phyloP scores from a whole-genome alignment of 331 rosid species.

The Spiraea crenata region DNA sequence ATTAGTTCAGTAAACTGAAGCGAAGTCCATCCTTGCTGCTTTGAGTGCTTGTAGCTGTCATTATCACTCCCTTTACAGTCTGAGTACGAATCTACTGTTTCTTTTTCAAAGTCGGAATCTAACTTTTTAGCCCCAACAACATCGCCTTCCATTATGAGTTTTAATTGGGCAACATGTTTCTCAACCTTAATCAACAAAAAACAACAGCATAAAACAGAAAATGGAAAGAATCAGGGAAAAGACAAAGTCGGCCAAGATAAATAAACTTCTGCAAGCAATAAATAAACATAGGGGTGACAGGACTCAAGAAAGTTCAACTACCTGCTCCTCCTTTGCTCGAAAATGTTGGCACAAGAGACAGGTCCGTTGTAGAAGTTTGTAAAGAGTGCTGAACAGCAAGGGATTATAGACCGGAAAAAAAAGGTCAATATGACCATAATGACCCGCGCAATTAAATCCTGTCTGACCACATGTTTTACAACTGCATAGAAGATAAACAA shows the following conservation, averaged over 20 bases:
- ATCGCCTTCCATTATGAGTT: conserved; percentile 68
- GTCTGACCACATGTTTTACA: conserved; percentile 69
- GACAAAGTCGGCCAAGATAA: conserved; percentile 7
- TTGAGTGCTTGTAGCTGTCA: conserved; percentile 22
- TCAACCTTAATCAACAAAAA: conserved; percentile 56
- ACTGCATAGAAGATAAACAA: conserved; percentile 49
- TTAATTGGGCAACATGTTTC: conserved; percentile 46
- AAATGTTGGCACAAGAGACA: conserved; percentile 69
- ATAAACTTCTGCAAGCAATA: conserved; percentile 16
- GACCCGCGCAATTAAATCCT: conserved; percentile 61
- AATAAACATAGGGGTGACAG: neutral
- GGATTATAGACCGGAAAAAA: conserved; percentile 69
- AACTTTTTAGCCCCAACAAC: conserved; percentile 51
- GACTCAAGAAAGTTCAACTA: conserved; percentile 25
- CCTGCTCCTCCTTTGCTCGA: conserved; percentile 38
- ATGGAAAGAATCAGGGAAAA: neutral
- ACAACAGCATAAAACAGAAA: conserved; percentile 12
- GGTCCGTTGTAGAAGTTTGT: conserved; percentile 46
- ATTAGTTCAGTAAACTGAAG: conserved; percentile 72
- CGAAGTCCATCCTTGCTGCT: conserved; percentile 64
- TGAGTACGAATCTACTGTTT: conserved; percentile 19
- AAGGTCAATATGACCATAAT: conserved; percentile 86
- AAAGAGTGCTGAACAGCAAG: conserved; percentile 55
- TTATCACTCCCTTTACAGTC: conserved; percentile 27
- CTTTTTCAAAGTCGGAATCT: conserved; percentile 19